A percentile compares a stretch with the other conserved stretches of the same genome.
Conservation (phyloP, 495 filamentous ascomycete genomes). For the Penicillium paxilli region DNA sequence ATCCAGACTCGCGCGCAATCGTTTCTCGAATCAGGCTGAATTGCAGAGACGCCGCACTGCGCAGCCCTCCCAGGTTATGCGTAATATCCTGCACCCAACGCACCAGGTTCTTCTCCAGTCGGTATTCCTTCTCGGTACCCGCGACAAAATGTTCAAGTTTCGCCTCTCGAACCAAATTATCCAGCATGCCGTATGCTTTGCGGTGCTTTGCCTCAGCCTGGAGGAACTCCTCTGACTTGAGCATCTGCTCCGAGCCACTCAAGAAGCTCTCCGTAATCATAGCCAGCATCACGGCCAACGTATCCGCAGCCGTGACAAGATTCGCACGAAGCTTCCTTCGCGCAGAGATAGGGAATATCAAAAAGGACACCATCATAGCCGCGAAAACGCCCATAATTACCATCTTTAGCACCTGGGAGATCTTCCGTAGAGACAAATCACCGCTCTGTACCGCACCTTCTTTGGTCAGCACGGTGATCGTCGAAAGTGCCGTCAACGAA, state of each 20-base stretch:
- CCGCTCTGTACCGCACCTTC: constrained; percentile 83
- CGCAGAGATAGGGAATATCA: constrained; percentile 81
- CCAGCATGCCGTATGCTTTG: constrained; percentile 68
- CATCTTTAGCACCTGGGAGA: constrained; percentile 87
- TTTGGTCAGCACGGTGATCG: constrained; percentile 90
- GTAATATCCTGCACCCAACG: constrained; percentile 83
- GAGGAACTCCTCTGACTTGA: constrained; percentile 62
- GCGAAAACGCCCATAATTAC: constrained; percentile 79
- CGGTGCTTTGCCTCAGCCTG: constrained; percentile 66
- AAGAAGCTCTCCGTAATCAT: constrained; percentile 85
- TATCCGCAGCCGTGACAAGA: constrained; percentile 72
- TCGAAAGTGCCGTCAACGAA: constrained; percentile 84
- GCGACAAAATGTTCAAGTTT: constrained; percentile 87
- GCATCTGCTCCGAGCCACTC: constrained; percentile 77
- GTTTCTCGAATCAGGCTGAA: constrained; percentile 76
- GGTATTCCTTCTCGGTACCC: constrained; percentile 81
- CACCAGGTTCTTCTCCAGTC: constrained; percentile 74
- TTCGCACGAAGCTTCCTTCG: constrained; percentile 71
- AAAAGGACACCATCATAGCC: constrained; percentile 73
- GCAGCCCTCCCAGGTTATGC: constrained; percentile 87
- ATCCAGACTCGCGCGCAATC: constrained; percentile 21
- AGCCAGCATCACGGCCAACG: constrained; percentile 76
- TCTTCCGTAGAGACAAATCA: constrained; percentile 77
- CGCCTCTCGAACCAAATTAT: constrained; percentile 80
- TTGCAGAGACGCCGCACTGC: constrained; percentile 86